These are phyloP conservation scores for Mucor circinelloides DNA, from an alignment of 371 early-diverging fungal genomes.

Conservation along the genomic window DNA sequence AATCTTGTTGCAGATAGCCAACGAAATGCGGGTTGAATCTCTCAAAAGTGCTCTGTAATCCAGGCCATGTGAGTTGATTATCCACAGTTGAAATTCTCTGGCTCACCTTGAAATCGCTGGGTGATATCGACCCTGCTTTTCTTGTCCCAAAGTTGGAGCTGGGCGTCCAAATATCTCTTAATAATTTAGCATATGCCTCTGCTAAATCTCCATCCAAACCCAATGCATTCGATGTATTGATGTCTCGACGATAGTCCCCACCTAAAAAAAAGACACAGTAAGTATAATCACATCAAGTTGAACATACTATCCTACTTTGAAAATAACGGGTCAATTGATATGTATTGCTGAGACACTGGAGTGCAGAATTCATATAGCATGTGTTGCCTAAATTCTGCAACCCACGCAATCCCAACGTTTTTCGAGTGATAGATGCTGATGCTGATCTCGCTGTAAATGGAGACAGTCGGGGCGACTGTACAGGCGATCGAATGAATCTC, in stretches of 20 bases:
- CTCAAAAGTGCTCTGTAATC: slow-evolving; percentile 53
- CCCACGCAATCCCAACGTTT: slow-evolving; percentile 62
- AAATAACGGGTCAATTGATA: slow-evolving; percentile 87
- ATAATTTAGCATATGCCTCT: slow-evolving; percentile 67
- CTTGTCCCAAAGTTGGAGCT: slow-evolving; percentile 31
- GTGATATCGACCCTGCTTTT: slow-evolving; percentile 23
- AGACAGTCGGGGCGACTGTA: not conserved
- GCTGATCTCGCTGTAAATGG: not conserved
- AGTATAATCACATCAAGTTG: not conserved
- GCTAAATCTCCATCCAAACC: slow-evolving; percentile 82
- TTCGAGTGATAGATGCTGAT: slow-evolving; percentile 14
- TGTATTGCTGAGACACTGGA: slow-evolving; percentile 93
- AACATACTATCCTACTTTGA: slow-evolving; percentile 16
- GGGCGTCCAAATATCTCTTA: slow-evolving; percentile 64
- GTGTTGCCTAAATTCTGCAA: slow-evolving; percentile 97
- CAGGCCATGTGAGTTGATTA: not conserved
- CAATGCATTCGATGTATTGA: slow-evolving; percentile 78
- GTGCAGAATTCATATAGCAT: slow-evolving; percentile 95
- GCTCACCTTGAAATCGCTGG: slow-evolving; percentile 39
- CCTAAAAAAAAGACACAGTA: slow-evolving; percentile 15
- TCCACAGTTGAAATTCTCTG: no score
- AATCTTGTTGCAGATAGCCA: slow-evolving; percentile 78
- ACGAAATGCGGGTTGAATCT: slow-evolving; percentile 66
- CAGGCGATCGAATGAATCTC: not conserved
- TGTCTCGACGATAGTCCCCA: slow-evolving; percentile 68